Base-by-base conservation (phyloP, 225 moss, liverwort and hornwort genomes). In the Bryoerythrophyllum caledonicum region DNA sequence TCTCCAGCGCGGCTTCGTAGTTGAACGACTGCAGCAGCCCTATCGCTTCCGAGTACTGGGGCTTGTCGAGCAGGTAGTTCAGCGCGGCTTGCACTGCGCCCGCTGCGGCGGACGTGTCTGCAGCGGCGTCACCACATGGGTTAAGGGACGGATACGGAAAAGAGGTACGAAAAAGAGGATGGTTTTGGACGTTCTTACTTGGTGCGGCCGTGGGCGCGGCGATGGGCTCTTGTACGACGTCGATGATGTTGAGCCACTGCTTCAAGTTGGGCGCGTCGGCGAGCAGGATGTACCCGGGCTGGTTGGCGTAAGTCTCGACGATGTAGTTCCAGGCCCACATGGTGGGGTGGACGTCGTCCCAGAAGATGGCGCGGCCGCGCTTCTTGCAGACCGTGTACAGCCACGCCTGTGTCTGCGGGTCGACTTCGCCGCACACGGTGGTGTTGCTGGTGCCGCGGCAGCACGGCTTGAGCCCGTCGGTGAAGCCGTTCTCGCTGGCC, bases 11-110 rank as follows among this genome's bases (percentile, higher is more conserved):
- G 0, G 10, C 23, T 1, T 85, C 71, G 66, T 83, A 74, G 69
- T 92, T 71, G 16, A 89, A 16, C 8, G 79, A 90, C 21, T 86
- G 85, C 13, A 94, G 6, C 2, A 92, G 87, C 0, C 90, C 94
- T 7, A 85, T 2, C 13, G 85, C 83, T 74, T 92, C 90, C 1
- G 85, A 87, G 48, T 92, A 91, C 8, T 87, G 38, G 0, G 71
- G 27, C 52, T 82, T 77, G 49, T 35, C 25, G 3, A 94, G 17
- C 2, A 94, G 62, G 6, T 56, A 85, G 0, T 83, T 46, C 2
- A 87, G 16, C 2, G 90, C 89, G 2, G 46, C 58, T 57, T 84
- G 40, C 38, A 79, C 21, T 38, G 84, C 44, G 5, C 82, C 82
- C 0, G 35, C 17, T 11, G 86, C 86, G 1, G 44, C 51, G 1